A percentile compares a stretch with the other conserved stretches of the same genome.
Evolutionary conservation across 257 asterid genomes (phyloP).

Genomic region (Avicennia marina): DNA sequence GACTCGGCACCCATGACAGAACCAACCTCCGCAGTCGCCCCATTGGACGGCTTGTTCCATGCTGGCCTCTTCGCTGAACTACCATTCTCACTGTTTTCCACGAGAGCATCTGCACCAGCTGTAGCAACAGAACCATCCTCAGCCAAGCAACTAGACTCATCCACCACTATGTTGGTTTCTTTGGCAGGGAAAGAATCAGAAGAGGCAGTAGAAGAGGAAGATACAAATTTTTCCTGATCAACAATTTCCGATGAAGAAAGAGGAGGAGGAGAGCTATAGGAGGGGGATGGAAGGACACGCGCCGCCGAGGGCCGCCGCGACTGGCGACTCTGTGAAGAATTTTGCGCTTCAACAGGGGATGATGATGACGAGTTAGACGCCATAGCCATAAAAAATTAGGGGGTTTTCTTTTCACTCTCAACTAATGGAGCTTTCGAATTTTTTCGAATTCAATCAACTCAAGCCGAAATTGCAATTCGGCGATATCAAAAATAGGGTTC

Average conservation of each 20-base stretch:
- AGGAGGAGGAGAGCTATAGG: conserved; percentile 14
- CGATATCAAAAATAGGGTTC: not conserved
- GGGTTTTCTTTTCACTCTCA: not conserved
- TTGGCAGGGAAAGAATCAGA: conserved; percentile 32
- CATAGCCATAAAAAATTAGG: conserved; percentile 23
- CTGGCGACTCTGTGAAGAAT: conserved; percentile 17
- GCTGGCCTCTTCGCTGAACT: conserved; percentile 44
- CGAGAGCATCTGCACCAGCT: conserved; percentile 25
- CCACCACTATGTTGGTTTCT: conserved; percentile 1
- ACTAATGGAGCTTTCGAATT: not conserved
- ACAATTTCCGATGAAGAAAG: conserved; percentile 18
- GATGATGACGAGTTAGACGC: conserved; percentile 18
- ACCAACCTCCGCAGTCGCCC: conserved; percentile 34
- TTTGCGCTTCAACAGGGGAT: not conserved
- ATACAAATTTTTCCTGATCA: conserved; percentile 24
- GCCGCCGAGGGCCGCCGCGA: conserved; percentile 14
- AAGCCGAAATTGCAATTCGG: not conserved
- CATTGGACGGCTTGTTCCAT: conserved; percentile 59
- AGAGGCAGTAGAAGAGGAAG: conserved; percentile 20
- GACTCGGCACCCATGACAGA: conserved; percentile 70
- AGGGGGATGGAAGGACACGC: conserved; percentile 10
- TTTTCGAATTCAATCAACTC: not conserved
- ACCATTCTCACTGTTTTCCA: conserved; percentile 36
- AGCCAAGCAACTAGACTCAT: conserved; percentile 4
- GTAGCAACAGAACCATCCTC: conserved; percentile 20